Evolutionary conservation across 495 filamentous ascomycete species (phyloP).

Genomic region (Aspergillus heteromorphus): DNA sequence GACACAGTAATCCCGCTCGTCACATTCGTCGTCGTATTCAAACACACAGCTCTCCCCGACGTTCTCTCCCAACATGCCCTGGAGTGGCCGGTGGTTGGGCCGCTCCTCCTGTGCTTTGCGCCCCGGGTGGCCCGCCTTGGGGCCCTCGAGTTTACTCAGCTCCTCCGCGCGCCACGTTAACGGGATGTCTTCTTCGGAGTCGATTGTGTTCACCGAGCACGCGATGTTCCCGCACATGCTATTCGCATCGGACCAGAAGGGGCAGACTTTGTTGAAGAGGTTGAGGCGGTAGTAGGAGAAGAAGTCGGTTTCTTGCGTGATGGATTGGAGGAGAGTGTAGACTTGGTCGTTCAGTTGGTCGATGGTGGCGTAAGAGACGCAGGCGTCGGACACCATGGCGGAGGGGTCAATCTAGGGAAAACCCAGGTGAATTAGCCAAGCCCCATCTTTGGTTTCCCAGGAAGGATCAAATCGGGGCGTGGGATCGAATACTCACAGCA

Average conservation of each 20-base stretch:
- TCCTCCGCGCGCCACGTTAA: slow-evolving; percentile 86
- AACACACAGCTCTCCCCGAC: slow-evolving; percentile 95
- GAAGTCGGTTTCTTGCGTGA: slow-evolving; percentile 88
- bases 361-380: slow-evolving; percentile 85
- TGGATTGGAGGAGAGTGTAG: slow-evolving; percentile 69
- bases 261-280: slow-evolving; percentile 91
- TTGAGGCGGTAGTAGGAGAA: slow-evolving; percentile 96
- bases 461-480: slow-evolving; percentile 2
- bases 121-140: slow-evolving; percentile 81
- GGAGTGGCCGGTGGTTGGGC: slow-evolving; percentile 65
- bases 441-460: neutral
- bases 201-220: slow-evolving; percentile 93
- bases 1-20: slow-evolving; percentile 94
- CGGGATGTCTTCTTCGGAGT: slow-evolving; percentile 91
- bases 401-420: slow-evolving; percentile 54
- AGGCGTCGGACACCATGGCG: slow-evolving; percentile 76
- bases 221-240: slow-evolving; percentile 97
- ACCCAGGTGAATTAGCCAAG: neutral
- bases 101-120: slow-evolving; percentile 62
- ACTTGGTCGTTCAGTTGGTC: slow-evolving; percentile 75
- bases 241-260: slow-evolving; percentile 91
- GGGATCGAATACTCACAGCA: slow-evolving; percentile 54
- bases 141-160: slow-evolving; percentile 87
- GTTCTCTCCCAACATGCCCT: slow-evolving; percentile 75
- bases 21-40: slow-evolving; percentile 96